Evolutionary conservation across 345 rosid genomes (phyloP).

Genomic region (Cardamine occulta): DNA sequence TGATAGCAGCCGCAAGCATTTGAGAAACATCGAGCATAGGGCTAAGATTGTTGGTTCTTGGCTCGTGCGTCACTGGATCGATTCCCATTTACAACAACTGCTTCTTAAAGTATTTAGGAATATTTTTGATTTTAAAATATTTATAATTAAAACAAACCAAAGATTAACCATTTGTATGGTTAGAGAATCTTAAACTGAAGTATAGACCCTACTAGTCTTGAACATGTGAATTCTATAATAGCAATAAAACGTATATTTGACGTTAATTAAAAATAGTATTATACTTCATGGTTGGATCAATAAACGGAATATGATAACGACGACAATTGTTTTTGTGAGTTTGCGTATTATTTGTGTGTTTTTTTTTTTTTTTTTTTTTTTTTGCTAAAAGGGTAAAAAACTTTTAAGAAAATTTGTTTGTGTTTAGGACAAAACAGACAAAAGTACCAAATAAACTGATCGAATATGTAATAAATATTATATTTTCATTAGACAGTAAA

Average conservation of each 20-base stretch:
- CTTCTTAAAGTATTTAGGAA: constrained; percentile 45
- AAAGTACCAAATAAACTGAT: no score
- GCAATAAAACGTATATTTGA: neutral
- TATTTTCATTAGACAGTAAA: no score
- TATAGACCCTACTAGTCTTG: neutral
- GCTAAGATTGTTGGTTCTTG: constrained; percentile 55
- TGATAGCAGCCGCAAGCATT: constrained; percentile 40
- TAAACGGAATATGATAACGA: neutral
- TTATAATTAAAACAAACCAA: neutral
- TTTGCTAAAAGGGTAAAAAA: neutral
- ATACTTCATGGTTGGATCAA: neutral
- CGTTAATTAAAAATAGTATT: neutral
- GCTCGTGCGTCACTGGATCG: constrained; percentile 81
- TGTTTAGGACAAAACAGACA: no score
- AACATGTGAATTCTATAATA: neutral
- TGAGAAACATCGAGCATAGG: constrained; percentile 57
- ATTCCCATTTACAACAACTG: constrained; percentile 81
- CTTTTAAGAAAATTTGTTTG: no score
- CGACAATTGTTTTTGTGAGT: neutral
- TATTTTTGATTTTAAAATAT: neutral
- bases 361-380: constrained; percentile 1
- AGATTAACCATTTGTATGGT: neutral
- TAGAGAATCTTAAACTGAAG: constrained; percentile 11
- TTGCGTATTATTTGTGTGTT: neutral
- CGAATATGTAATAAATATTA: no score